Evolutionary conservation across 2,329 filamentous ascomycete species (phyloP), one percentile per base, ranked within the genome.

Genomic region (Fusarium napiforme): DNA sequence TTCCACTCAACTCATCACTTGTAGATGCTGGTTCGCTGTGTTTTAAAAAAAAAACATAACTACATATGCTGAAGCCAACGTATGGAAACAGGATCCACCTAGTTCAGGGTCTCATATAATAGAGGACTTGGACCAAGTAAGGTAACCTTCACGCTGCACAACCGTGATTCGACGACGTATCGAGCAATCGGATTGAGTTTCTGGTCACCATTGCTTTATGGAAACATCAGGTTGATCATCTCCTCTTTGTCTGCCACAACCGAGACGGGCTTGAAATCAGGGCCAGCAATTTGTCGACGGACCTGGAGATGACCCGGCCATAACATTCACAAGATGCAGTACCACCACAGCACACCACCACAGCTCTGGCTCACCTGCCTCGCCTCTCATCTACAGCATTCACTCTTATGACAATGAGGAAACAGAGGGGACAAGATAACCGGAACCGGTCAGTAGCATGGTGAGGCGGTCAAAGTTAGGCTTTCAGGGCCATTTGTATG

Each of bases 381-480:
- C n/a, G 28, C 40, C 30, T 39, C 30, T 43, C 45, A 28, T 19
- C 45, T 47, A 28, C 32, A 10, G 26, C 28, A 21, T 47, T 63
- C 56, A 45, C 43, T 9, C 4, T 30, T 7, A 5, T 30, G 63
- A 32, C 39, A 50, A 53, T 42, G 53, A 57, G 53, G 60, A 43
- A 64, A 60, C 68, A 64, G 57, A 72, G 64, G 70, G 50, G 65
- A 26, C 42, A 67, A 67, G 52, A 34, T 30, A 36, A 57, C 71
- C 71, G 71, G 50, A 52, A 52, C 53, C 71, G 61, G 71, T 74
- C 71, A 73, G 18, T 19, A 36, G 47, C 28, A 68, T 36, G 9
- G 26, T 37, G 46, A 74, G 49, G 71, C 71, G 71, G 71, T 73
- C 71, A 74, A 67, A 55, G 55, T 57, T 32, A 40, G 43, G 47